Conservation (phyloP, 148 eudicot genomes). For the Polygonum maritimum region DNA sequence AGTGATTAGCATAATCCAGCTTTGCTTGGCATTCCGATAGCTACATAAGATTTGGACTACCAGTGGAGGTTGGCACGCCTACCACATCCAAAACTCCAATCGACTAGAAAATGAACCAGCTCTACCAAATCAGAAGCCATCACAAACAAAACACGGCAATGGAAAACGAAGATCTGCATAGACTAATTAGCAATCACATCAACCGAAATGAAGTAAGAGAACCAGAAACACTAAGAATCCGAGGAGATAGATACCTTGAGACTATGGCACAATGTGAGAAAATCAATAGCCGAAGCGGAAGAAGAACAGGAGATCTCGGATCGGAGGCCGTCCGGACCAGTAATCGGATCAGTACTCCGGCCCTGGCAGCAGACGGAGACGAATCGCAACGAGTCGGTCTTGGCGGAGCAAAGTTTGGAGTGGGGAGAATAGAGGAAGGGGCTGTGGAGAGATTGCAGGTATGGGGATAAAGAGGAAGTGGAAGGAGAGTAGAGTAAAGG, state of each 20-base stretch:
- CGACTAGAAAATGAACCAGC: background rate
- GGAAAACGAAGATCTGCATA: background rate
- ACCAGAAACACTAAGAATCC: background rate
- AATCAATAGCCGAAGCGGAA: conserved; percentile 64
- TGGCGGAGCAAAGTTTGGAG: background rate
- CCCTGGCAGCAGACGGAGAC: conserved; percentile 34
- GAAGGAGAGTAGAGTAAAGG: conserved; percentile 6
- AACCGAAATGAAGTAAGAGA: background rate
- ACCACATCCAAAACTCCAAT: background rate
- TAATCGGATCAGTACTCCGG: conserved; percentile 4
- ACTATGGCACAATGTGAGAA: conserved; percentile 74
- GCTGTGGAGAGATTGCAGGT: background rate
- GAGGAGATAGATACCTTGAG: conserved; percentile 46
- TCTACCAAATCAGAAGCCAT: background rate
- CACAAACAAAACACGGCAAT: background rate
- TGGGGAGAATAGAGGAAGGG: background rate
- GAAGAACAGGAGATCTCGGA: conserved; percentile 12
- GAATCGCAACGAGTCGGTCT: conserved; percentile 10
- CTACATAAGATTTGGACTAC: background rate
- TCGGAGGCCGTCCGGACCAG: conserved; percentile 5
- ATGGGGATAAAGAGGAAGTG: conserved; percentile 4
- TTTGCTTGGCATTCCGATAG: background rate
- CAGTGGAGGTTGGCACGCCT: background rate
- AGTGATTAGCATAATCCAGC: background rate
- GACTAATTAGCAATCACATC: background rate